Evolutionary conservation across 306 rosid genomes (phyloP), one percentile per base, ranked within the genome.

Genomic region (Pyrus betulifolia): DNA sequence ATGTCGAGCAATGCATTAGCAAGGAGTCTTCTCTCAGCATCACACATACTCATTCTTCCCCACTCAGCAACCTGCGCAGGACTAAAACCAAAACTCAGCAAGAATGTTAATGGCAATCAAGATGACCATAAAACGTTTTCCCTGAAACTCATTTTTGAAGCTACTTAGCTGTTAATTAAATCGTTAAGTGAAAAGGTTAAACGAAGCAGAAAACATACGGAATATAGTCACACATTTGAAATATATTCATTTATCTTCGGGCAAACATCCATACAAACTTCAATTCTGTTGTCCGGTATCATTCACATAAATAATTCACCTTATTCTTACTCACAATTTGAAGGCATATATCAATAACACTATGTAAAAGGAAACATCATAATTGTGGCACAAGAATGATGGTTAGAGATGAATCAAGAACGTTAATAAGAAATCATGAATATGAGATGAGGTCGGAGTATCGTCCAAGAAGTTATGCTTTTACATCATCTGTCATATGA

Each of bases 41-140:
- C 99, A 65, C 96, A 88, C 90, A 96, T 96, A 79, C 93, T 96
- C 98, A 92, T 91, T 83, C 84, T 88, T 82, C 99, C 99, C 99
- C 99, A 96, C 82, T 92, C 96, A 1, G 97, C 80, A 71, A 92
- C 52, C 99, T 96, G 85, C 82, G 51, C 60, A 67, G 75, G 71
- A 81, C 49, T 78, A 74, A 14, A 14, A 65, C 58, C 69, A 58
- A 40, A 74, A 61, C 5, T 22, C 67, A 58, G 55, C 52, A 71
- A 71, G 11, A 13, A 27, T 17, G 10, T 27, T 49, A 54, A 12
- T 5, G 21, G 38, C 21, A 22, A 17, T n/a, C 35, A 72, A 54
- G 51, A 14, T 1, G 1, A 33, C 14, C 51, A 40, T 40, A 40
- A 49, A 15, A 15, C 55, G 21, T 70, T 4, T 72, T 25, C 58